Conservation (phyloP, 225 moss, liverwort and hornwort species). For the Straminergon stramineum region DNA sequence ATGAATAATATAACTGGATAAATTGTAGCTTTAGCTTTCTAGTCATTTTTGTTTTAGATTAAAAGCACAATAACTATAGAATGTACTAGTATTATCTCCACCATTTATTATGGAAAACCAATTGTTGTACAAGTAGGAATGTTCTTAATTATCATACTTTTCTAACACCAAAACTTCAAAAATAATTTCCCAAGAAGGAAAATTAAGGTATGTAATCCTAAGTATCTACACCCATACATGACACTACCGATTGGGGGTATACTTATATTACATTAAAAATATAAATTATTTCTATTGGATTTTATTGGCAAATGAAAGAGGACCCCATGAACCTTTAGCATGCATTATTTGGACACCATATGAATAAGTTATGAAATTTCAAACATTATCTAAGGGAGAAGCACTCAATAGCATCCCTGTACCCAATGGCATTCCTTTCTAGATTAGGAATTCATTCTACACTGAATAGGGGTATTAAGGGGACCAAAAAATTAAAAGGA, state of each 20-base stretch:
- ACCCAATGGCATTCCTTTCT: too few relatives aligned
- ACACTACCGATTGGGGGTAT: background rate
- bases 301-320: background rate
- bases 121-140: too few relatives aligned
- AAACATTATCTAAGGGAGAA: background rate
- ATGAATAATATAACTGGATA: background rate
- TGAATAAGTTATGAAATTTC: background rate
- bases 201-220: background rate
- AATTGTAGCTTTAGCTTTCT: background rate
- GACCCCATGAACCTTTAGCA: background rate
- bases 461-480: too few relatives aligned
- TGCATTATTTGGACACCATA: too few relatives aligned
- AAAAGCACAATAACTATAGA: background rate
- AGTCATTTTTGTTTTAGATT: rapidly evolving
- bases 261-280: too few relatives aligned
- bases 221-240: background rate
- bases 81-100: background rate
- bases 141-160: too few relatives aligned
- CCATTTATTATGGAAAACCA: background rate
- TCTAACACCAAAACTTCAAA: background rate
- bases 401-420: too few relatives aligned
- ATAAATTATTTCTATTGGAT: background rate
- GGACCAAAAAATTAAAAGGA: too few relatives aligned
- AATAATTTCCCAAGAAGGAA: background rate
- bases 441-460: too few relatives aligned